Evolutionary conservation across 2,329 filamentous ascomycete genomes (phyloP).

Genomic region (Diplodia scrobiculata): DNA sequence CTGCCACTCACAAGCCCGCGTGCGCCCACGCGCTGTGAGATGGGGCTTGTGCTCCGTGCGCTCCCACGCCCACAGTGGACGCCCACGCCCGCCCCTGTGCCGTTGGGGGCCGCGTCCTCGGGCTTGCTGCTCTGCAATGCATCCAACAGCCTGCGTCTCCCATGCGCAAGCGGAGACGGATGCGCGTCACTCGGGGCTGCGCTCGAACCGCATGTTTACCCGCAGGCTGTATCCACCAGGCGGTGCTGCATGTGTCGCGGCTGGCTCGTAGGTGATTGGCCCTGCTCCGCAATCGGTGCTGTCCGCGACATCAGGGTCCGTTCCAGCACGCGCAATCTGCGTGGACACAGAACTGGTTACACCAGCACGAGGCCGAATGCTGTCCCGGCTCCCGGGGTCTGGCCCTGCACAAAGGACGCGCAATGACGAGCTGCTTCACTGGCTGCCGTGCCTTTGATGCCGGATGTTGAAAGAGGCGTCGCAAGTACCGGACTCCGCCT

Average conservation of each 20-base stretch:
- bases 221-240: not conserved
- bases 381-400: not conserved
- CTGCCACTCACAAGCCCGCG: not conserved
- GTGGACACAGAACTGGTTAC: not conserved
- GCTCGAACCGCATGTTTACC: not conserved
- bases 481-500: not conserved
- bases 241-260: not conserved
- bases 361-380: not conserved
- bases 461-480: constrained; percentile 9
- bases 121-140: not conserved
- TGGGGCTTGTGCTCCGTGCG: not conserved
- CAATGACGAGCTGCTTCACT: not conserved
- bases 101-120: not conserved
- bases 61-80: too few relatives aligned
- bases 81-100: not conserved
- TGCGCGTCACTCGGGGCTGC: not conserved
- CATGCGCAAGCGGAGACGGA: not conserved
- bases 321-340: not conserved
- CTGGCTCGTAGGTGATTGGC: too few relatives aligned
- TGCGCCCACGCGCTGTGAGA: not conserved
- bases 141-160: not conserved
- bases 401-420: too few relatives aligned
- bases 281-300: too few relatives aligned
- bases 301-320: not conserved
- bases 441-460: not conserved